A percentile compares a stretch with the other conserved stretches of the same genome.
These are phyloP conservation scores for Hylodesmum podocarpum DNA, from an alignment of 306 rosid genomes.

Conservation along the genomic window DNA sequence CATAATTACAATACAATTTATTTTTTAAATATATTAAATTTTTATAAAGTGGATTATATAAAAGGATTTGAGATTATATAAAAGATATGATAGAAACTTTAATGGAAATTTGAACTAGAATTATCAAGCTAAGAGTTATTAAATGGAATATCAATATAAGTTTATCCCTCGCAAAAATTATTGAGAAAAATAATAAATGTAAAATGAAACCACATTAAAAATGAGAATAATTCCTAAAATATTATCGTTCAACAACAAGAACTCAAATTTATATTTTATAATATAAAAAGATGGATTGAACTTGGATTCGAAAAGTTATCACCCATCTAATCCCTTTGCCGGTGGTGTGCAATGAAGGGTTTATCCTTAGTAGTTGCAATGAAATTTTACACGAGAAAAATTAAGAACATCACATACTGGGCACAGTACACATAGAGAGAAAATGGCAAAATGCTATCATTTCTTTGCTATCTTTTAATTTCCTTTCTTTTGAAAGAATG, in stretches of 20 bases:
- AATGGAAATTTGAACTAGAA: background rate
- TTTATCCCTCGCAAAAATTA: background rate
- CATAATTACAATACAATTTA: no score
- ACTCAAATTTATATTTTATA: no score
- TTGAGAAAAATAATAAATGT: no score
- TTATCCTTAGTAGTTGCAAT: background rate
- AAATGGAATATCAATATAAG: no score
- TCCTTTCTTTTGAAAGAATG: background rate
- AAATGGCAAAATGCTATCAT: background rate
- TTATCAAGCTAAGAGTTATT: no score
- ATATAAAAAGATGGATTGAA: no score
- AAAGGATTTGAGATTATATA: no score
- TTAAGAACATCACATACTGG: background rate
- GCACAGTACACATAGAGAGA: background rate
- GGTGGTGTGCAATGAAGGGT: background rate
- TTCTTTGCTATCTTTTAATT: background rate
- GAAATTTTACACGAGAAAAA: slow-evolving; percentile 3
- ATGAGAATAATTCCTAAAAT: no score
- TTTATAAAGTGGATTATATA: no score
- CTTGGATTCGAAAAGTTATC: background rate
- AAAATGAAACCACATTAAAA: no score
- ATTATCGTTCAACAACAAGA: no score
- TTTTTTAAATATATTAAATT: no score
- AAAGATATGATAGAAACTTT: background rate
- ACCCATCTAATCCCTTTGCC: background rate